Percentiles rank a stretch among this genome's conserved stretches.
These are phyloP conservation scores for Candida dajiaensis DNA, from an alignment of 805 yeast genomes.

Conservation along the genomic window DNA sequence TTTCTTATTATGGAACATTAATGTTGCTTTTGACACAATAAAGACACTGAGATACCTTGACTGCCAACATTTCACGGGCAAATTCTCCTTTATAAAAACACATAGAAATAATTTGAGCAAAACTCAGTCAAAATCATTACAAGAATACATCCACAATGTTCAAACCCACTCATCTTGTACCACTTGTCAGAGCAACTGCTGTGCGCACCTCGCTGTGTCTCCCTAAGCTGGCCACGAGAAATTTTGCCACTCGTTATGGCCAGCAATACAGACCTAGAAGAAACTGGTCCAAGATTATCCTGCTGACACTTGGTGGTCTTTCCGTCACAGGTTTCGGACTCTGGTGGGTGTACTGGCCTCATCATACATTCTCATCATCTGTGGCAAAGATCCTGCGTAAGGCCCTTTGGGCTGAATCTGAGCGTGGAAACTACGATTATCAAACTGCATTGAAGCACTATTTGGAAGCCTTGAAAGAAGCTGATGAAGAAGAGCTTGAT, in stretches of 20 bases:
- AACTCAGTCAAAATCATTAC: not conserved
- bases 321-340: slow-evolving; percentile 22
- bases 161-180: not conserved
- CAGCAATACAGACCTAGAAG: slow-evolving; percentile 6
- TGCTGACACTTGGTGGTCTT: slow-evolving; percentile 19
- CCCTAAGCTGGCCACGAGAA: not conserved
- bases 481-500: slow-evolving; percentile 49
- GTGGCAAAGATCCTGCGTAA: slow-evolving; percentile 70
- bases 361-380: slow-evolving; percentile 57
- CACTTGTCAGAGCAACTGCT: not conserved
- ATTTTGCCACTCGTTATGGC: slow-evolving; percentile 11
- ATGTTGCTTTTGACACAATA: not conserved
- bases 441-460: slow-evolving; percentile 65
- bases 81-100: not conserved
- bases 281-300: slow-evolving; percentile 14
- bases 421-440: slow-evolving; percentile 50
- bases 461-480: slow-evolving; percentile 64
- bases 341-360: slow-evolving; percentile 54
- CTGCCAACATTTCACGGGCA: not conserved
- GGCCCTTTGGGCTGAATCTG: slow-evolving; percentile 81
- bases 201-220: not conserved
- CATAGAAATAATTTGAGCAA: not conserved
- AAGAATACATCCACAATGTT: not conserved
- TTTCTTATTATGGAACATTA: no score
- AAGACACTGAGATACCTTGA: not conserved